Percentiles rank a stretch among this genome's conserved stretches.
These are phyloP conservation scores for Russula foetens DNA, from an alignment of 768 basidiomycete genomes.

Conservation along the genomic window DNA sequence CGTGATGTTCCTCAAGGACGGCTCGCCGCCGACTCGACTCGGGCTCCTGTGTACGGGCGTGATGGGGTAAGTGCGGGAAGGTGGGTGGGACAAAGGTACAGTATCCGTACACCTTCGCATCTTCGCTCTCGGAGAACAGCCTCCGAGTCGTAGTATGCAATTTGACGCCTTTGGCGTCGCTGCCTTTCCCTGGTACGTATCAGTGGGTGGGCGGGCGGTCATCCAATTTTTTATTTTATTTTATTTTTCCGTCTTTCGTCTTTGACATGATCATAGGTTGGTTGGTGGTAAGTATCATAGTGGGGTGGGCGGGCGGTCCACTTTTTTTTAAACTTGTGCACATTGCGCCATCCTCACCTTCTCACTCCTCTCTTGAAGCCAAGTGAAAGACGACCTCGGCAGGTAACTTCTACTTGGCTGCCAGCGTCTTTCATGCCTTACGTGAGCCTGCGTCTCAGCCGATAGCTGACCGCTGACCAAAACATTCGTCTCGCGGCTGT, in stretches of 20 bases:
- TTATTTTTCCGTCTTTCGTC: not conserved
- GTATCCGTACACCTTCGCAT: not conserved
- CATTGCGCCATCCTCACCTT: too few relatives aligned
- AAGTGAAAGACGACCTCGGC: too few relatives aligned
- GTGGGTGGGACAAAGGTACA: constrained; percentile 3
- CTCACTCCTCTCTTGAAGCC: too few relatives aligned
- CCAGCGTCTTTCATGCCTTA: too few relatives aligned
- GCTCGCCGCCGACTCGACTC: not conserved
- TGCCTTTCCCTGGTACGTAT: constrained; percentile 1
- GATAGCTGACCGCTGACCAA: too few relatives aligned
- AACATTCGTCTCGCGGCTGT: too few relatives aligned
- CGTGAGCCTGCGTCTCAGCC: too few relatives aligned
- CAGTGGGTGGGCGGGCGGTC: constrained; percentile 13
- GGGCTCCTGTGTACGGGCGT: not conserved
- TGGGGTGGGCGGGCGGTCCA: constrained; percentile 9
- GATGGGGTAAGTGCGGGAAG: constrained; percentile 16
- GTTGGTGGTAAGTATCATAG: constrained; percentile 6
- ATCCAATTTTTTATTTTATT: not conserved
- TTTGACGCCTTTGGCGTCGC: not conserved
- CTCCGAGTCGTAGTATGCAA: not conserved
- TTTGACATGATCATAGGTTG: not conserved
- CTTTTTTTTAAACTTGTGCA: not conserved
- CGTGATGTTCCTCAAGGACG: not conserved
- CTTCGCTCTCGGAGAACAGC: not conserved
- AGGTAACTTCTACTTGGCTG: too few relatives aligned